Conservation (phyloP, 306 rosid species). For the Bauhinia variegata region DNA sequence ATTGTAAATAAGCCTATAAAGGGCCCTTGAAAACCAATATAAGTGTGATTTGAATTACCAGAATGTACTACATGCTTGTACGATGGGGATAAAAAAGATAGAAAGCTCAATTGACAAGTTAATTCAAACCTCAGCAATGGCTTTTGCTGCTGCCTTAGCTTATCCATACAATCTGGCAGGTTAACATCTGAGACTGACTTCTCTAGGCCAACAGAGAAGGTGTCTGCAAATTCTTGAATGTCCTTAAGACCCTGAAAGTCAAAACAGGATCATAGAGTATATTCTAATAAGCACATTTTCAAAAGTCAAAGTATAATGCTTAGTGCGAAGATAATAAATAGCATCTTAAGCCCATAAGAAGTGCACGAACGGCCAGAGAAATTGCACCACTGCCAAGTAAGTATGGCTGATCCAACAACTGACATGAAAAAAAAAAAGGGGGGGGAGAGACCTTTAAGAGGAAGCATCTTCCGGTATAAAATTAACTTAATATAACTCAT, state of each 20-base stretch:
- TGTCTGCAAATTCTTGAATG: slow-evolving; percentile 47
- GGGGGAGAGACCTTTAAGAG: no score
- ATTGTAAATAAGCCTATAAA: not conserved
- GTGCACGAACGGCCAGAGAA: not conserved
- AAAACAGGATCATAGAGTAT: slow-evolving; percentile 26
- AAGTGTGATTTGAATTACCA: not conserved
- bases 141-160: slow-evolving; percentile 45
- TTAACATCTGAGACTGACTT: slow-evolving; percentile 49
- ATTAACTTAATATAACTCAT: not conserved
- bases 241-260: slow-evolving; percentile 82
- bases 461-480: not conserved
- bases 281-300: slow-evolving; percentile 20
- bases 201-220: slow-evolving; percentile 34
- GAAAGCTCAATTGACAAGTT: slow-evolving; percentile 16
- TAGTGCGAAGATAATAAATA: not conserved
- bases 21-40: not conserved
- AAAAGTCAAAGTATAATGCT: slow-evolving; percentile 6
- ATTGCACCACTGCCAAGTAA: not conserved
- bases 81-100: not conserved
- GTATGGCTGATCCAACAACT: slow-evolving; percentile 17
- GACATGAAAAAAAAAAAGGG: not conserved
- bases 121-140: slow-evolving; percentile 62
- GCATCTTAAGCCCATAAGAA: not conserved
- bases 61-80: not conserved
- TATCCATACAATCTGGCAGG: slow-evolving; percentile 44